Evolutionary conservation across 371 early-diverging fungal genomes (phyloP).

Genomic region (Amoeboaphelidium protococcarum): DNA sequence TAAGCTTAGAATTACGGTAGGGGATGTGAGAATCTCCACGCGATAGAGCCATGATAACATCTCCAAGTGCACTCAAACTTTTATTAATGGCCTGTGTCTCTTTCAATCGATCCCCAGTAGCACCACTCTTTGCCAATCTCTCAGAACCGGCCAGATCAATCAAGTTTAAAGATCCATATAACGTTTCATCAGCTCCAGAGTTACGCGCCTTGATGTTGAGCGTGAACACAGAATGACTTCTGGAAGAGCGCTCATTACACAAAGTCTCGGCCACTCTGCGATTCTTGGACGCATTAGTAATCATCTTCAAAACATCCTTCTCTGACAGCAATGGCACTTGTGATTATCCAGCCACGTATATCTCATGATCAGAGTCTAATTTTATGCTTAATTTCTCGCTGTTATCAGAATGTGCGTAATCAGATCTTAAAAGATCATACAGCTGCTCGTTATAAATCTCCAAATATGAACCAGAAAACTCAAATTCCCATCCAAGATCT

Average conservation of each 20-base stretch:
- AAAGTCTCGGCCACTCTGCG: constrained; percentile 75
- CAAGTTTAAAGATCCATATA: constrained; percentile 52
- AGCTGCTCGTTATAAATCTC: constrained; percentile 94
- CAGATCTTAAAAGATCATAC: constrained; percentile 39
- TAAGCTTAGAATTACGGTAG: constrained; percentile 90
- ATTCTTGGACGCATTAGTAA: constrained; percentile 46
- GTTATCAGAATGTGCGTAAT: constrained; percentile 13
- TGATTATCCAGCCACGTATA: constrained; percentile 43
- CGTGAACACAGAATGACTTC: constrained; percentile 82
- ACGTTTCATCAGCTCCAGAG: constrained; percentile 30
- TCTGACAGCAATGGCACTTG: constrained; percentile 32
- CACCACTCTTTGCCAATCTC: constrained; percentile 61
- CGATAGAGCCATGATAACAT: constrained; percentile 78
- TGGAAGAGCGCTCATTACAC: constrained; percentile 76
- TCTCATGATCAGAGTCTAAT: too few relatives aligned
- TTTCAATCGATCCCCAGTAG: constrained; percentile 66
- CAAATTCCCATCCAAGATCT: constrained; percentile 62
- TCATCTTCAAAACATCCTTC: constrained; percentile 31
- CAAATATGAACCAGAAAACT: constrained; percentile 54
- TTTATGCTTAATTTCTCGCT: constrained; percentile 55
- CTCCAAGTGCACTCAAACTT: constrained; percentile 66
- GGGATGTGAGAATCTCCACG: constrained; percentile 69
- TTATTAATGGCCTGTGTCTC: constrained; percentile 96
- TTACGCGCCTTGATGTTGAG: constrained; percentile 48
- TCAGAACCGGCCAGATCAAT: constrained; percentile 99